Evolutionary conservation across 352 stramenopile genomes (phyloP).

Genomic region (Phytopythium boreale): DNA sequence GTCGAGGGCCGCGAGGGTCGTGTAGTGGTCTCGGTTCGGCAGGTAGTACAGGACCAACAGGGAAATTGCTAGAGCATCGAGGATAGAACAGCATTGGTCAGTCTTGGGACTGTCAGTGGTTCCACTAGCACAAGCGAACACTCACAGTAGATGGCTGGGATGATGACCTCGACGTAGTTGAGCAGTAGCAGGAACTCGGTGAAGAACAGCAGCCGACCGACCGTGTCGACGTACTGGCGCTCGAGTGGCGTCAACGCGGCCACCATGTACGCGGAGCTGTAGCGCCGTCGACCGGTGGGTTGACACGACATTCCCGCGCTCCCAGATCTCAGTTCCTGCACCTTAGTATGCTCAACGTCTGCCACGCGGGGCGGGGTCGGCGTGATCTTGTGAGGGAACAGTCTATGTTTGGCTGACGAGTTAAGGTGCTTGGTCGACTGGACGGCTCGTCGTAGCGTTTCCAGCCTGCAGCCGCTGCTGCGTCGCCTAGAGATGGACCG

Average conservation of each 20-base stretch:
- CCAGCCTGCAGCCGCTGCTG: neutral
- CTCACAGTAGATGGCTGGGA: slow-evolving; percentile 38
- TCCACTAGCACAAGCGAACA: slow-evolving; percentile 6
- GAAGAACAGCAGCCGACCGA: slow-evolving; percentile 30
- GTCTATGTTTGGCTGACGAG: neutral
- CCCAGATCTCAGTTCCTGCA: neutral
- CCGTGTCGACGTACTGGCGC: slow-evolving; percentile 16
- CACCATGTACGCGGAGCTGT: neutral
- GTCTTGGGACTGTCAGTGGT: neutral
- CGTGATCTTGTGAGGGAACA: neutral
- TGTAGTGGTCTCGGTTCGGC: slow-evolving; percentile 28
- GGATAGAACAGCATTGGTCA: neutral
- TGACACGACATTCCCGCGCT: neutral
- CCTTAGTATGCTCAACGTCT: neutral
- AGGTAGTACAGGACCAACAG: slow-evolving; percentile 25
- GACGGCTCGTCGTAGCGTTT: neutral
- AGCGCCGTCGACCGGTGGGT: neutral
- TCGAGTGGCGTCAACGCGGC: slow-evolving; percentile 2
- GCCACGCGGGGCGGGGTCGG: too few species aligned
- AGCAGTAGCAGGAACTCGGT: slow-evolving; percentile 44
- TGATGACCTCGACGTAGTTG: slow-evolving; percentile 37
- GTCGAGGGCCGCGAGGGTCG: slow-evolving; percentile 20
- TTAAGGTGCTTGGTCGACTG: neutral
- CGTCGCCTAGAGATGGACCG: neutral
- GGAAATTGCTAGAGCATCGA: slow-evolving; percentile 13